Evolutionary conservation across 257 asterid genomes (phyloP).

Genomic region (Coffea canephora): DNA sequence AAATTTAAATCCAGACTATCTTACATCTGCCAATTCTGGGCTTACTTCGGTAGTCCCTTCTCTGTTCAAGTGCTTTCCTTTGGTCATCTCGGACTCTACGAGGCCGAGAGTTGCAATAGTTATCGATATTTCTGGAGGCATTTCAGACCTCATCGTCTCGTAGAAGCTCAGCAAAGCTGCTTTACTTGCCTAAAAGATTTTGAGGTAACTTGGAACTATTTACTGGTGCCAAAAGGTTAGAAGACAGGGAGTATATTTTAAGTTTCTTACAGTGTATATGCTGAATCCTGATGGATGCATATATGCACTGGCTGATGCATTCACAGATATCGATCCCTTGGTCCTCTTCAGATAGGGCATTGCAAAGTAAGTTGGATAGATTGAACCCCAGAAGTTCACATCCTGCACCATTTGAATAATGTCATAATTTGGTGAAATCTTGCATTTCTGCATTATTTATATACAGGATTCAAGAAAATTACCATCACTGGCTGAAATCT

Average conservation of each 20-base stretch:
- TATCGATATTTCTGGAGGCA: slow-evolving; percentile 23
- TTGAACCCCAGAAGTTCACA: slow-evolving; percentile 32
- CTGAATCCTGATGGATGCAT: slow-evolving; percentile 12
- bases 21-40: not conserved
- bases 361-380: slow-evolving; percentile 26
- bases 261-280: slow-evolving; percentile 4
- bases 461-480: not conserved
- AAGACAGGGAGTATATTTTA: not conserved
- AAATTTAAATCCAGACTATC: not conserved
- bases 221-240: not conserved
- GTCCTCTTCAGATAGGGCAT: slow-evolving; percentile 23
- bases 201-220: not conserved
- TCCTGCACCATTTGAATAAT: slow-evolving; percentile 8
- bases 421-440: no score
- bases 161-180: slow-evolving; percentile 24
- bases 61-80: slow-evolving; percentile 14
- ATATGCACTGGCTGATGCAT: slow-evolving; percentile 19
- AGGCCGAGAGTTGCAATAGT: slow-evolving; percentile 22
- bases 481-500: slow-evolving; percentile 11
- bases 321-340: slow-evolving; percentile 22
- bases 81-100: slow-evolving; percentile 22
- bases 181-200: slow-evolving; percentile 23
- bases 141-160: slow-evolving; percentile 19
- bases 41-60: slow-evolving; percentile 10
- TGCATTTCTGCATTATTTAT: not conserved